A percentile compares a stretch with the other conserved stretches of the same genome.
Conservation (phyloP, 2,329 filamentous ascomycete species). For the Aspergillus brasiliensis region DNA sequence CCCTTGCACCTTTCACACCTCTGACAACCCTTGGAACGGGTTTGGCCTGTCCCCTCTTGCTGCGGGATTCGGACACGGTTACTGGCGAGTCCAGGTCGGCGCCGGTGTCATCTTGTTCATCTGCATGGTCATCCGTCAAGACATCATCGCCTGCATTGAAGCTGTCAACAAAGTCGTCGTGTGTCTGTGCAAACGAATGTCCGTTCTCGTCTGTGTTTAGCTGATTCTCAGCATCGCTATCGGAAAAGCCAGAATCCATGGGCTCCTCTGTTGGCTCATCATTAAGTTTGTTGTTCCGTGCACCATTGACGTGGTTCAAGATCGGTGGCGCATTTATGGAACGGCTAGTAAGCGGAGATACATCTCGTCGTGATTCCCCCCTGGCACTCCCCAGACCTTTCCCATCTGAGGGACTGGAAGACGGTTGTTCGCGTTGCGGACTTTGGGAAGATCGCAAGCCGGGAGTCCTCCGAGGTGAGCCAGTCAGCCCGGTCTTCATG, state of each 20-base stretch:
- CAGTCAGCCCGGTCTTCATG: conserved; percentile 46
- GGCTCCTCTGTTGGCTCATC: conserved; percentile 23
- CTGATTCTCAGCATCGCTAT: conserved; percentile 36
- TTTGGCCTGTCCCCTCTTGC: conserved; percentile 14
- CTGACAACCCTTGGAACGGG: conserved; percentile 23
- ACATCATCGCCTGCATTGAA: conserved; percentile 30
- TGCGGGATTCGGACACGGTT: conserved; percentile 15
- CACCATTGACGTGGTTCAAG: conserved; percentile 27
- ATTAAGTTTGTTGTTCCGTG: conserved; percentile 23
- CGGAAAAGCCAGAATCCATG: conserved; percentile 35
- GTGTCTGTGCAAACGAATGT: conserved; percentile 28
- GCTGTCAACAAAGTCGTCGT: conserved; percentile 29
- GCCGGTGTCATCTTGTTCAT: conserved; percentile 19
- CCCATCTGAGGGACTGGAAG: conserved; percentile 43
- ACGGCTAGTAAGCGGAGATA: conserved; percentile 40
- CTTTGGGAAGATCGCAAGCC: conserved; percentile 46
- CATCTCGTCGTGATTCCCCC: conserved; percentile 28
- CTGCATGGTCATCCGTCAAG: conserved; percentile 20
- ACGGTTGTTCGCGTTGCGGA: conserved; percentile 33
- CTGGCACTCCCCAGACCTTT: conserved; percentile 28
- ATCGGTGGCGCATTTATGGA: conserved; percentile 36
- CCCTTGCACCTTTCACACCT: conserved; percentile 11
- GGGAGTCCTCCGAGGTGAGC: conserved; percentile 46
- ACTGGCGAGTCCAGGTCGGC: conserved; percentile 23
- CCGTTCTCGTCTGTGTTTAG: conserved; percentile 38